Percentiles rank a stretch among this genome's conserved stretches.
Conservation (phyloP, 352 stramenopile genomes). For the Globisporangium middletonii region DNA sequence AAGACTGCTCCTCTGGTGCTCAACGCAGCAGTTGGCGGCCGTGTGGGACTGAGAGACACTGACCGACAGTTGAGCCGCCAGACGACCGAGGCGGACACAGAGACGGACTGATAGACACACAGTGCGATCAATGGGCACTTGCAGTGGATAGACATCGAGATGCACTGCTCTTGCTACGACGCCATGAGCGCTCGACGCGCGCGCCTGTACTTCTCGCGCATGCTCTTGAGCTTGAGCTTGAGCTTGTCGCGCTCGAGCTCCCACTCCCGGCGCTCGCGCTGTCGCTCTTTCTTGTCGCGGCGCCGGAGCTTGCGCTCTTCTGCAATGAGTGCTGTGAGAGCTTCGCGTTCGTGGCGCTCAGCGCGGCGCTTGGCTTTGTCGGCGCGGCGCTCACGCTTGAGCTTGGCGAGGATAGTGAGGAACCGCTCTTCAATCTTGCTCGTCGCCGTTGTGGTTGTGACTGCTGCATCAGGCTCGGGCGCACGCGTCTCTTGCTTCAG, state of each 20-base stretch:
- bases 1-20: too few relatives aligned
- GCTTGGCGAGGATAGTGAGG: background rate
- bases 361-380: slow-evolving; percentile 3
- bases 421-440: background rate
- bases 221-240: slow-evolving; percentile 3
- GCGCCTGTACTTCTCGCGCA: slow-evolving; percentile 1
- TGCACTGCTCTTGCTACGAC: too few relatives aligned
- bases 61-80: too few relatives aligned
- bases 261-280: background rate
- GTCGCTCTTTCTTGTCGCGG: background rate
- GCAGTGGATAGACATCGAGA: too few relatives aligned
- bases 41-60: too few relatives aligned
- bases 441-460: background rate
- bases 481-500: background rate
- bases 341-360: background rate
- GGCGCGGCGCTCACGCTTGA: slow-evolving; percentile 1
- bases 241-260: slow-evolving; percentile 6
- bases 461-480: too few relatives aligned
- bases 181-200: background rate
- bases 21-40: too few relatives aligned
- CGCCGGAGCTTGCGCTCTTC: slow-evolving; percentile 1
- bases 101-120: too few relatives aligned
- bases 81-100: too few relatives aligned
- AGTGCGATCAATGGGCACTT: too few relatives aligned
- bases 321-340: background rate